Evolutionary conservation across 2,329 filamentous ascomycete species (phyloP), one percentile per base, ranked within the genome.

Genomic region (Waltergamsia citrina): DNA sequence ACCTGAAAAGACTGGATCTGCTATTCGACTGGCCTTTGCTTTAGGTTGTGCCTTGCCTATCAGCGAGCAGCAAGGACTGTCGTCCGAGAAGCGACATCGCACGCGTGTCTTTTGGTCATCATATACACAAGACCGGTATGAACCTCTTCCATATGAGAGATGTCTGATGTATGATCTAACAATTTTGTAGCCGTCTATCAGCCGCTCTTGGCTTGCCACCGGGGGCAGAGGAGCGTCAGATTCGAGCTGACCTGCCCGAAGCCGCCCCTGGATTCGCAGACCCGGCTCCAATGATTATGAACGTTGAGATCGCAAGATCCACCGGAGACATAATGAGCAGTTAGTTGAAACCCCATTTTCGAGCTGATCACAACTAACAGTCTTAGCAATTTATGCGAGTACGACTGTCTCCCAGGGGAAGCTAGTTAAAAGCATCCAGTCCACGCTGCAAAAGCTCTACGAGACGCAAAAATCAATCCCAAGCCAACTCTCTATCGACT

Each of bases 71-170:
- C 37, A 46, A 12, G 46, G 48, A 5, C 28, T 52, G 2, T 42
- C 42, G 2, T 51, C 49, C 9, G 45, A 50, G 34, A 42, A 42
- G 12, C 43, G 42, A 3, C 49, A 52, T 11, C 32, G 44, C 1
- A 45, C 39, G 7, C 38, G 50, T 16, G 44, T 52, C 4, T 52
- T 49, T 49, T 52, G 50, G 50, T 52, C 50, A 6, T 43, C 40
- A 3, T 52, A 49, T 18, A 51, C 52, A 43, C 34, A 51, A n/a
- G 50, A 52, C 14, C 39, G 48, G 48, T 51, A 41, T 14, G 38
- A 22, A n/a, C n/a, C 3, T 4, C 10, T 6, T 12, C 18, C 7
- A 4, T 15, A 8, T 7, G 5, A 11, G 5, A 5, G 16, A 11
- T 10, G 10, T 9, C 8, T 20, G 14, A 14, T 11, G 9, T 30